A percentile compares a stretch with the other conserved stretches of the same genome.
These are phyloP conservation scores for Pogostemon cablin DNA, from an alignment of 257 asterid genomes.

Conservation along the genomic window DNA sequence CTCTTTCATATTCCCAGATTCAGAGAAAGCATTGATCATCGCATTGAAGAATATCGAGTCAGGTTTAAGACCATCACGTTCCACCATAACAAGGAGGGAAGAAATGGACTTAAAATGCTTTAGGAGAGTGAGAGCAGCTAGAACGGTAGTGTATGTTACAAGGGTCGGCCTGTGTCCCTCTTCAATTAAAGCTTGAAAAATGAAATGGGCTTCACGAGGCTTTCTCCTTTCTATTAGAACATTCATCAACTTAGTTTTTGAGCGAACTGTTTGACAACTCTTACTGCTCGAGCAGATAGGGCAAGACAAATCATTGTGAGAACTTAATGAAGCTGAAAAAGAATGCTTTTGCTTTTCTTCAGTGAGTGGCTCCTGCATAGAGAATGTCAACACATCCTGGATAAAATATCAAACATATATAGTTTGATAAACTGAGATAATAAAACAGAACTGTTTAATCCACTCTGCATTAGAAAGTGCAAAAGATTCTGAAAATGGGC, in stretches of 20 bases:
- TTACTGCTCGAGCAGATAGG: slow-evolving; percentile 51
- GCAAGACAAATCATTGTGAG: slow-evolving; percentile 49
- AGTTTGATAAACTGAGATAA: slow-evolving; percentile 6
- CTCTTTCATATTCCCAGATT: slow-evolving; percentile 81
- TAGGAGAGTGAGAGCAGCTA: slow-evolving; percentile 80
- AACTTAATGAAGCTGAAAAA: slow-evolving; percentile 37
- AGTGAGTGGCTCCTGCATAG: slow-evolving; percentile 57
- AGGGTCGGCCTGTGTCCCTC: slow-evolving; percentile 94
- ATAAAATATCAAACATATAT: neutral
- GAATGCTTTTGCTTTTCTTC: slow-evolving; percentile 41
- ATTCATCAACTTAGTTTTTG: slow-evolving; percentile 89
- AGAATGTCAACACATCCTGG: neutral
- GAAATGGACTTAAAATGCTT: slow-evolving; percentile 81
- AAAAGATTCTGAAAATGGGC: neutral
- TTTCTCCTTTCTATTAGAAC: slow-evolving; percentile 62
- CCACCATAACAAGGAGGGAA: slow-evolving; percentile 69
- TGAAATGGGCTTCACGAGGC: slow-evolving; percentile 69
- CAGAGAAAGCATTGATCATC: slow-evolving; percentile 91
- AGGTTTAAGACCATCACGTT: slow-evolving; percentile 71
- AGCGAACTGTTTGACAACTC: slow-evolving; percentile 73
- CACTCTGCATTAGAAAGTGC: neutral
- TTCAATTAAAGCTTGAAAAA: slow-evolving; percentile 65
- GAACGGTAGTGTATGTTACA: slow-evolving; percentile 79
- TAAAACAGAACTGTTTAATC: neutral
- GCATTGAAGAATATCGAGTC: slow-evolving; percentile 95